Percentiles rank a stretch among this genome's conserved stretches.
These are phyloP conservation scores for Pythium chondricola DNA, from an alignment of 352 stramenopile species.

Conservation along the genomic window DNA sequence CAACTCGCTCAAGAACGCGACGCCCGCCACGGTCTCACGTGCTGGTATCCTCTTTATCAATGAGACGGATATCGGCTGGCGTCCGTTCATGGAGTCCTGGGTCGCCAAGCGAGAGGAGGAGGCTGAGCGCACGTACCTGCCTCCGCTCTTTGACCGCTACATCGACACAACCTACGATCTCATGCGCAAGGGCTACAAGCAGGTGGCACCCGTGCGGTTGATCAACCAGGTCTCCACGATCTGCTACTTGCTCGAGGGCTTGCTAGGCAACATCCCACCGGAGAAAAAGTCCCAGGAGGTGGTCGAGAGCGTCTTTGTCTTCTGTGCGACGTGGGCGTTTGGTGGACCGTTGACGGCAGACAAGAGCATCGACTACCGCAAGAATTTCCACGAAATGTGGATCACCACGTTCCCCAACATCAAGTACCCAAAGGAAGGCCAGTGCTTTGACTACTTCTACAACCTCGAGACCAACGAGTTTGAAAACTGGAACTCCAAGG, in stretches of 20 bases:
- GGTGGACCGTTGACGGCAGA: constrained; percentile 94
- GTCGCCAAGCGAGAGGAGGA: constrained; percentile 88
- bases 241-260: constrained; percentile 93
- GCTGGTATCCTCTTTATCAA: constrained; percentile 89
- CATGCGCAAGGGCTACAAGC: constrained; percentile 93
- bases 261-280: constrained; percentile 74
- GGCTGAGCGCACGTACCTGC: constrained; percentile 89
- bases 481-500: constrained; percentile 90
- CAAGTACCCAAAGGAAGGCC: constrained; percentile 94
- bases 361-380: constrained; percentile 85
- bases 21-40: constrained; percentile 77
- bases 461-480: constrained; percentile 91
- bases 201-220: constrained; percentile 90
- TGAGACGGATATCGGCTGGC: constrained; percentile 91
- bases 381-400: constrained; percentile 87
- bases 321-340: constrained; percentile 96
- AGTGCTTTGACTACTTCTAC: constrained; percentile 98
- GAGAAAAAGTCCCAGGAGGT: constrained; percentile 92
- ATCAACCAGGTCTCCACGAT: constrained; percentile 96
- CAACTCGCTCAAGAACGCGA: constrained; percentile 86
- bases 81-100: constrained; percentile 96
- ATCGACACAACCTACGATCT: constrained; percentile 92
- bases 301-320: constrained; percentile 96
- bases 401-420: constrained; percentile 69
- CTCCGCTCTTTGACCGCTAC: constrained; percentile 95